Percentiles rank a stretch among this genome's conserved stretches.
phyloP scores from a whole-genome alignment of 208 protist genomes.

The Leptomonas pyrrhocoris region DNA sequence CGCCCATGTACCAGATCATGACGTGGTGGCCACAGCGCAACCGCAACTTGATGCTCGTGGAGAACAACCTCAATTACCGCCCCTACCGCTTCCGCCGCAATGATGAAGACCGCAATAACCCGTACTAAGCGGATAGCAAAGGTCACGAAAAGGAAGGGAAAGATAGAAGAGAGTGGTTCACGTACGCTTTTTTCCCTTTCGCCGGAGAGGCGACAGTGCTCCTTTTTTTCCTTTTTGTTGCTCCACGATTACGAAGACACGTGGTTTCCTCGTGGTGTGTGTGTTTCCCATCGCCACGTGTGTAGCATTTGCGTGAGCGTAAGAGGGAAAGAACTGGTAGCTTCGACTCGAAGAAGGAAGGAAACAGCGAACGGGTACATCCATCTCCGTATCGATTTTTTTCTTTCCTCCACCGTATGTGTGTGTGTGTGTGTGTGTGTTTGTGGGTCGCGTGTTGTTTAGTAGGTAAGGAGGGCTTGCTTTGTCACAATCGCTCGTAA shows the following conservation, averaged over 20 bases:
- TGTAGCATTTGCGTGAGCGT: too few relatives aligned
- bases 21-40: conserved; percentile 89
- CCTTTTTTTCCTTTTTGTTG: conserved; percentile 13
- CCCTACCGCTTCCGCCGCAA: conserved; percentile 91
- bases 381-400: too few relatives aligned
- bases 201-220: neutral
- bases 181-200: neutral
- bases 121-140: conserved; percentile 62
- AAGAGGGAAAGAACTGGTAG: too few relatives aligned
- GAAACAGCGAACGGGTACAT: too few relatives aligned
- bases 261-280: too few relatives aligned
- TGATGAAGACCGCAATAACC: conserved; percentile 89
- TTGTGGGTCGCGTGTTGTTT: neutral
- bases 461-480: conserved; percentile 15
- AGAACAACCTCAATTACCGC: conserved; percentile 93
- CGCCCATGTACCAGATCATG: conserved; percentile 80
- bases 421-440: neutral
- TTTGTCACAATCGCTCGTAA: neutral
- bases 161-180: neutral
- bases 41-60: conserved; percentile 87
- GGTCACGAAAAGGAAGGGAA: conserved; percentile 4
- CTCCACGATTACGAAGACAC: too few relatives aligned
- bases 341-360: too few relatives aligned
- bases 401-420: neutral
- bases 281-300: too few relatives aligned